Evolutionary conservation across 1,284 basidiomycete species (phyloP), one percentile per base, ranked within the genome.

Genomic region (Fistulinella staudtii): DNA sequence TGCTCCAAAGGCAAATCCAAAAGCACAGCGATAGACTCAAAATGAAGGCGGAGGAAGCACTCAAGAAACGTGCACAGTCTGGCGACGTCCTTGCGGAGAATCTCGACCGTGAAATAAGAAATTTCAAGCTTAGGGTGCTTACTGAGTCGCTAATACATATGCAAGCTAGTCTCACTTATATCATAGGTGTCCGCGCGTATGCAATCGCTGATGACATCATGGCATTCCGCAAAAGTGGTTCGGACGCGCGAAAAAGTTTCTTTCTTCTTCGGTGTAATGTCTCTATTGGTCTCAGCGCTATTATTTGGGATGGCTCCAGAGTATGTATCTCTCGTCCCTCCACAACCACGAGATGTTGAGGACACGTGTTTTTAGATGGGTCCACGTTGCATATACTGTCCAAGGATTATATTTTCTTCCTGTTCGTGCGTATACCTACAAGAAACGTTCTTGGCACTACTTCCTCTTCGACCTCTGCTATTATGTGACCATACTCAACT

Each of bases 391-490:
- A 10, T 93, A 92, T 64, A 90, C 91, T 1, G 57, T 85, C 0
- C 84, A 88, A 58, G 77, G 76, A 9, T 61, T 80, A 17, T 86
- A 85, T 62, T 85, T 94, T 48, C 75, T 96, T 5, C 89, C 92
- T 1, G 65, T 88, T 27, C 85, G 93, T 39, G 77, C 76, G 11
- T 94, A 86, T 66, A 76, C 69, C 29, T 94, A 93, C 74, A 93
- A 93, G 76, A 83, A 85, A 61, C 87, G 83, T 39, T 77, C 79
- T 3, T 94, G 85, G 82, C 92, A 94, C 64, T 96, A 96, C 69
- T 96, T 96, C 72, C 75, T 95, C 36, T 94, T 94, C 65, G 93
- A 91, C 64, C 71, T 94, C 31, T 95, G 92, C 66, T 95, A 95
- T 69, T 94, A 83, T 58, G 84, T 83, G 58, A 93, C 84, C 51